Evolutionary conservation across 2,329 filamentous ascomycete genomes (phyloP).

Genomic region (Hymenoscyphus linearis): DNA sequence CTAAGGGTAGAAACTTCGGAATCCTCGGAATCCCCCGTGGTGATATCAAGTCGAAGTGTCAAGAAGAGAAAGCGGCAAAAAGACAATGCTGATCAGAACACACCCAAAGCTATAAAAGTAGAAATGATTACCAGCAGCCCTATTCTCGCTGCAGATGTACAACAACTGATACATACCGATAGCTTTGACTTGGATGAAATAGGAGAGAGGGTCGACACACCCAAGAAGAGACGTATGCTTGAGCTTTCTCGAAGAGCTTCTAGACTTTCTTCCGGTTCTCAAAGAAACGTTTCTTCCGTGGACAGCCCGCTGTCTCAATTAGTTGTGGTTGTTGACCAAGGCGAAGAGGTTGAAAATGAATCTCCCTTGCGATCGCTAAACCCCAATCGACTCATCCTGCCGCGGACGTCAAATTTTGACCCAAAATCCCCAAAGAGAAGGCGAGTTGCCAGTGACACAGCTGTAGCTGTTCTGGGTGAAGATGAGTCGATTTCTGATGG

Average conservation of each 20-base stretch:
- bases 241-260: slow-evolving; percentile 10
- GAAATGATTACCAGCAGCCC: slow-evolving; percentile 29
- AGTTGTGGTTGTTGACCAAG: not conserved
- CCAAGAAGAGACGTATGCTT: slow-evolving; percentile 27
- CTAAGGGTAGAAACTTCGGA: not conserved
- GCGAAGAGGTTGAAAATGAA: slow-evolving; percentile 5
- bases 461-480: slow-evolving; percentile 20
- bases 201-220: slow-evolving; percentile 32
- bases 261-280: slow-evolving; percentile 4
- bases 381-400: slow-evolving; percentile 25
- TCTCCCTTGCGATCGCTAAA: slow-evolving; percentile 25
- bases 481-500: slow-evolving; percentile 16
- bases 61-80: slow-evolving; percentile 25
- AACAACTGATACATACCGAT: slow-evolving; percentile 19
- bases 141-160: slow-evolving; percentile 18
- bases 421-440: slow-evolving; percentile 15
- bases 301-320: not conserved
- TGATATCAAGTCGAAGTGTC: slow-evolving; percentile 23
- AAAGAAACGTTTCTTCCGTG: slow-evolving; percentile 3
- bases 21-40: slow-evolving; percentile 21
- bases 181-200: slow-evolving; percentile 35
- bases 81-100: slow-evolving; percentile 5
- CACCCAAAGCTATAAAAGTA: slow-evolving; percentile 22
- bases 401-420: slow-evolving; percentile 18
- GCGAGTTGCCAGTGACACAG: slow-evolving; percentile 15